Evolutionary conservation across 345 rosid species (phyloP), one percentile per base, ranked within the genome.

Genomic region (Dipteronia sinensis): DNA sequence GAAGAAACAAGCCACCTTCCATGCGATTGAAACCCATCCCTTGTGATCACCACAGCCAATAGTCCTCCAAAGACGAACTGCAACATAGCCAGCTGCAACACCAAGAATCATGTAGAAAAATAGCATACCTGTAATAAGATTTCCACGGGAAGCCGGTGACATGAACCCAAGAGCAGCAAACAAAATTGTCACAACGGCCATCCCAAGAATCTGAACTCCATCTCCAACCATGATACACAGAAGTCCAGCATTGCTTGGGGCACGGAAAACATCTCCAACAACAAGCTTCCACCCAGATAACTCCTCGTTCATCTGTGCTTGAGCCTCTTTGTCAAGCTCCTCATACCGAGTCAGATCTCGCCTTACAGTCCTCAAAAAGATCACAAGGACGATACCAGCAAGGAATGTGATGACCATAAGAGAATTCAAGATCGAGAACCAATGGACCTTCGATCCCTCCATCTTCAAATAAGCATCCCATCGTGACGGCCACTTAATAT

Each of bases 271-370:
- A 81, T 89, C 95, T n/a, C 91, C 93, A 1, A 91, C 95, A 20
- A 93, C 92, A 75, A 90, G 93, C 77, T 90, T 90, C 91, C 93
- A 90, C 25, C 97, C 96, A 61, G 96, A 93, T 65, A 91, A 83
- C 87, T 93, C 98, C 86, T 93, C 96, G 22, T 91, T 93, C 98
- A 93, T 91, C 88, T 93, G 98, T 69, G 94, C 93, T 67, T 93
- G 96, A 61, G 96, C 94, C 76, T 93, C 98, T 85, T 91, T 91
- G 86, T 93, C 97, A 15, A 93, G 88, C 80, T 93, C 98, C 89
- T 93, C 98, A 47, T 93, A 93, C 6, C 87, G 92, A 3, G 98
- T 93, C 76, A 93, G 83, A 87, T 93, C 98, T 34, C 98, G 84
- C 85, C 98, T 82, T 46, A 93, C 91, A 68, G 94, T 93, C 83